These are phyloP conservation scores for Nicotiana tomentosiformis DNA, from an alignment of 257 asterid genomes.

Conservation along the genomic window DNA sequence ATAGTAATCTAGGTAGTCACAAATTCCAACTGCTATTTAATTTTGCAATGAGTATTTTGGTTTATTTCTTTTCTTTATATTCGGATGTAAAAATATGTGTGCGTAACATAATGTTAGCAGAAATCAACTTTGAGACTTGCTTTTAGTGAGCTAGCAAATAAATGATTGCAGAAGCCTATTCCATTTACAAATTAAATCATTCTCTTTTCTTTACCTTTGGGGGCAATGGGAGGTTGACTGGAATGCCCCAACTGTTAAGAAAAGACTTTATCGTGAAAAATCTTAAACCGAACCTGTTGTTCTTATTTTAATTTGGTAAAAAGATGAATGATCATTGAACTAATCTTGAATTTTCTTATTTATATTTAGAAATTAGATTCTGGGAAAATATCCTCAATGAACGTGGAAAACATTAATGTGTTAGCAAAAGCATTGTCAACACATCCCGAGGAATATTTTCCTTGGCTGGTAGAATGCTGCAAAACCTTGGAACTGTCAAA, in stretches of 20 bases:
- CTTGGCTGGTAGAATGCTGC: conserved; percentile 75
- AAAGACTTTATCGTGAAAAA: not conserved
- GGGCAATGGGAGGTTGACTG: not conserved
- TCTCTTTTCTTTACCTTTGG: not conserved
- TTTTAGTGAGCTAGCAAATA: not conserved
- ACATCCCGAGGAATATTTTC: conserved; percentile 44
- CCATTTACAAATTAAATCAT: not conserved
- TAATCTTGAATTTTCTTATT: not conserved
- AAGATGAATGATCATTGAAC: not conserved
- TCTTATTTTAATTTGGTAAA: not conserved
- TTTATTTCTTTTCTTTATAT: not conserved
- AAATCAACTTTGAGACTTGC: not conserved
- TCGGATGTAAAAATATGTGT: not conserved
- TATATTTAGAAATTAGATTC: conserved; percentile 53
- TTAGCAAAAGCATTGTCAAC: conserved; percentile 44
- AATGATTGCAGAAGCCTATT: not conserved
- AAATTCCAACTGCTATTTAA: not conserved
- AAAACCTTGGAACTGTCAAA: conserved; percentile 51
- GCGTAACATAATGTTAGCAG: not conserved
- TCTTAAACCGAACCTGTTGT: not conserved
- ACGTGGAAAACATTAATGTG: conserved; percentile 51
- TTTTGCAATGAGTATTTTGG: not conserved
- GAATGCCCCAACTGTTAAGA: not conserved
- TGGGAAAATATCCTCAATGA: conserved; percentile 36
- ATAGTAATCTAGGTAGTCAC: not conserved